These are phyloP conservation scores for Raffaelea arxii DNA, from an alignment of 2,329 filamentous ascomycete species.

Conservation along the genomic window DNA sequence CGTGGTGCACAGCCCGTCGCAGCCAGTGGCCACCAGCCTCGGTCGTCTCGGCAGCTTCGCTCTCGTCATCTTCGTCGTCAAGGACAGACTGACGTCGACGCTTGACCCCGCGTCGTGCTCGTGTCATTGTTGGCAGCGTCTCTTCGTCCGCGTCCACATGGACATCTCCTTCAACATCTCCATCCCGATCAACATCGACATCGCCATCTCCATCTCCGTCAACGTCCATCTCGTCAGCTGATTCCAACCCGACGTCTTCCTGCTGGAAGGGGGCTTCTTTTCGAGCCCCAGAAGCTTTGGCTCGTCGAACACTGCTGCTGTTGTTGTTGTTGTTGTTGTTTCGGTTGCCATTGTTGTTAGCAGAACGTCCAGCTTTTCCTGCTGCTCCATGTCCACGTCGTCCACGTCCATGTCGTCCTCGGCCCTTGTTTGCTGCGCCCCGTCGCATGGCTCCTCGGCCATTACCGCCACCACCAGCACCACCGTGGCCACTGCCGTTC, in stretches of 20 bases:
- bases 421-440: background rate
- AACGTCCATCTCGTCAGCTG: background rate
- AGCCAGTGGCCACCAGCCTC: background rate
- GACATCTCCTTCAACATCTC: slow-evolving; percentile 3
- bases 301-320: background rate
- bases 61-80: background rate
- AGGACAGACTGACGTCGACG: background rate
- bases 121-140: background rate
- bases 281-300: background rate
- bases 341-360: background rate
- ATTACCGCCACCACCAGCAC: background rate
- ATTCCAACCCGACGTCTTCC: too few relatives aligned
- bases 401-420: slow-evolving; percentile 4
- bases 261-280: background rate
- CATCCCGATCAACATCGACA: background rate
- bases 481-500: background rate
- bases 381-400: background rate
- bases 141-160: background rate
- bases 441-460: background rate
- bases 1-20: background rate
- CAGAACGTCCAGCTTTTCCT: too few relatives aligned
- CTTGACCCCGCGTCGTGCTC: background rate
- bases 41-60: background rate
- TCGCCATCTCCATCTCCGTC: background rate
- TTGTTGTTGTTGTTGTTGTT: background rate